Evolutionary conservation across 225 moss, liverwort and hornwort species (phyloP).

Genomic region (Physcomitrium patens): DNA sequence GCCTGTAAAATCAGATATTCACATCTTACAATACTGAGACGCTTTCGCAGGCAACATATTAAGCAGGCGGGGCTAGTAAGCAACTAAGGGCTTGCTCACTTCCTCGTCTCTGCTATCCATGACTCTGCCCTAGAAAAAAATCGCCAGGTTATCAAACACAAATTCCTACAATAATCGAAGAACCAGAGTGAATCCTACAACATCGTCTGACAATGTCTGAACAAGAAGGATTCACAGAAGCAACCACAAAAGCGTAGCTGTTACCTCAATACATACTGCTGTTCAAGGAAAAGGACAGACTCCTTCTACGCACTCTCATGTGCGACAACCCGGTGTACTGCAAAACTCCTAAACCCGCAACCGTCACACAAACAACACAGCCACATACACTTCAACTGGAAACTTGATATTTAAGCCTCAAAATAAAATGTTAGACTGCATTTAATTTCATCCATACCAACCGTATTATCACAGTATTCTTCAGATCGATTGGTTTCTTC

Average conservation of each 20-base stretch:
- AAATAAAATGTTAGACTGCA: too few species aligned
- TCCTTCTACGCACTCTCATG: background rate
- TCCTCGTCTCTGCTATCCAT: constrained; percentile 17
- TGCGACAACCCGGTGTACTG: background rate
- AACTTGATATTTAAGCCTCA: background rate
- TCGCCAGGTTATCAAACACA: background rate
- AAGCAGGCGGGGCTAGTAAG: background rate
- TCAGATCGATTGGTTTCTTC: too few species aligned
- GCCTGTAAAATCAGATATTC: constrained; percentile 13
- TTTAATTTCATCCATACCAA: too few species aligned
- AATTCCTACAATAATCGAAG: background rate
- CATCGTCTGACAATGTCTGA: background rate
- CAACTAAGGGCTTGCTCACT: constrained; percentile 1
- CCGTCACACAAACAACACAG: background rate
- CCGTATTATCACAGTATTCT: too few species aligned
- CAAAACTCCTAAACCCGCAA: background rate
- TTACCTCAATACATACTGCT: background rate
- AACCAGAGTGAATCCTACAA: background rate
- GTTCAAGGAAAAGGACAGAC: background rate
- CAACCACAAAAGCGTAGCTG: background rate
- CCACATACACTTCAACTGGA: background rate
- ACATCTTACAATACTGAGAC: background rate
- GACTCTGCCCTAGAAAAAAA: background rate
- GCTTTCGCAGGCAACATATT: background rate
- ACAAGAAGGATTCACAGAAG: background rate